phyloP scores from a whole-genome alignment of 352 stramenopile genomes.

The Elongisporangium prolatum region DNA sequence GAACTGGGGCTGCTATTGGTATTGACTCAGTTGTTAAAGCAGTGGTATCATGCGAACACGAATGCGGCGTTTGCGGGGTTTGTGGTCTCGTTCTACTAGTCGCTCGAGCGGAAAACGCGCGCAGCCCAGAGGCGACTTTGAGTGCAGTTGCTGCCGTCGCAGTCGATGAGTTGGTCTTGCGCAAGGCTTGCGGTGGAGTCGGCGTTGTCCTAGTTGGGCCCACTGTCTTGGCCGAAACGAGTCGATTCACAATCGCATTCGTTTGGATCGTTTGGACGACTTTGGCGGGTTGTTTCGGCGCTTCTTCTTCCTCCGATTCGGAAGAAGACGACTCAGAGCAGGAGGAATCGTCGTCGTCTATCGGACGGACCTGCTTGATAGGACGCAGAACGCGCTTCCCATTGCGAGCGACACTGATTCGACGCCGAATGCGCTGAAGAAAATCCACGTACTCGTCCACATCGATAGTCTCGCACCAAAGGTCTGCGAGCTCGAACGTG shows the following conservation, averaged over 20 bases:
- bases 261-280: not conserved
- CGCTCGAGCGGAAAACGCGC: not conserved
- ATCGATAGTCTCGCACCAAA: conserved; percentile 74
- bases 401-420: conserved; percentile 30
- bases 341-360: conserved; percentile 45
- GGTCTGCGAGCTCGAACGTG: conserved; percentile 64
- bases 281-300: conserved; percentile 8
- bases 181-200: not conserved
- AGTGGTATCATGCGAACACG: not conserved
- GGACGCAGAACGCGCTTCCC: conserved; percentile 32
- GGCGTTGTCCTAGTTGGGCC: not conserved
- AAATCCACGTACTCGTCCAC: conserved; percentile 61
- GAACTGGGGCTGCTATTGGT: conserved; percentile 1
- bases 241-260: conserved; percentile 7
- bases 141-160: not conserved
- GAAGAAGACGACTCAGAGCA: conserved; percentile 23
- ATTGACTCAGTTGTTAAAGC: not conserved
- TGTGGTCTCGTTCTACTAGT: not conserved
- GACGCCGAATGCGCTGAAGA: conserved; percentile 26
- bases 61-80: not conserved
- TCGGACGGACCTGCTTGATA: conserved; percentile 35
- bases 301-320: conserved; percentile 26
- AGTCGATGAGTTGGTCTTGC: conserved; percentile 8
- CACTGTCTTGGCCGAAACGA: conserved; percentile 9
- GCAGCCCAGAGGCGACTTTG: not conserved